These are phyloP conservation scores for Bipolaris sorokiniana DNA, from an alignment of 2,329 filamentous ascomycete genomes.

Conservation along the genomic window DNA sequence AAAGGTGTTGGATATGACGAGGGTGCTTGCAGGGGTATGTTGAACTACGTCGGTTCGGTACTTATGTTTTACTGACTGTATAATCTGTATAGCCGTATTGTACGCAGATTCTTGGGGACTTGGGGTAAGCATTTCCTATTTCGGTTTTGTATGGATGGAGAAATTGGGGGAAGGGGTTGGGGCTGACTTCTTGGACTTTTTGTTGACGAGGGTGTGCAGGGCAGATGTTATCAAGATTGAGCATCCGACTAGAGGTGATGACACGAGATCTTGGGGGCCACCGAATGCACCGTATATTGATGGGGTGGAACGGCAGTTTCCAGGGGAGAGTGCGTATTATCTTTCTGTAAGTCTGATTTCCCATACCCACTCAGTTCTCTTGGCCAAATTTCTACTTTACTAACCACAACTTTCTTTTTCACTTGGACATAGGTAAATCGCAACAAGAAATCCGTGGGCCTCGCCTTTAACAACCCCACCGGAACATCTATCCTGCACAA, in stretches of 20 bases:
- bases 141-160: neutral
- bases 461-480: conserved; percentile 84
- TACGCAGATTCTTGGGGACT: conserved; percentile 92
- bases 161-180: no score
- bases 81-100: conserved; percentile 77
- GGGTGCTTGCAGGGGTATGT: conserved; percentile 72
- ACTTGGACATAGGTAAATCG: conserved; percentile 75
- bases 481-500: conserved; percentile 86
- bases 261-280: conserved; percentile 94
- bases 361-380: no score
- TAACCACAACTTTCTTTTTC: neutral
- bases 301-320: conserved; percentile 64
- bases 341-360: conserved; percentile 66
- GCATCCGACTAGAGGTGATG: conserved; percentile 88
- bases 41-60: conserved; percentile 1
- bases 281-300: conserved; percentile 81
- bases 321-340: conserved; percentile 96
- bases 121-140: conserved; percentile 68
- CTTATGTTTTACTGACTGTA: conserved; percentile 19
- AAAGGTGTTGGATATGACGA: conserved; percentile 92
- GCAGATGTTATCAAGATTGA: conserved; percentile 97
- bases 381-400: neutral
- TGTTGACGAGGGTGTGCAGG: conserved; percentile 54
- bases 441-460: conserved; percentile 91
- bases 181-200: neutral